Evolutionary conservation across 129 eudicot genomes (phyloP).

Genomic region (Solidago caesia): DNA sequence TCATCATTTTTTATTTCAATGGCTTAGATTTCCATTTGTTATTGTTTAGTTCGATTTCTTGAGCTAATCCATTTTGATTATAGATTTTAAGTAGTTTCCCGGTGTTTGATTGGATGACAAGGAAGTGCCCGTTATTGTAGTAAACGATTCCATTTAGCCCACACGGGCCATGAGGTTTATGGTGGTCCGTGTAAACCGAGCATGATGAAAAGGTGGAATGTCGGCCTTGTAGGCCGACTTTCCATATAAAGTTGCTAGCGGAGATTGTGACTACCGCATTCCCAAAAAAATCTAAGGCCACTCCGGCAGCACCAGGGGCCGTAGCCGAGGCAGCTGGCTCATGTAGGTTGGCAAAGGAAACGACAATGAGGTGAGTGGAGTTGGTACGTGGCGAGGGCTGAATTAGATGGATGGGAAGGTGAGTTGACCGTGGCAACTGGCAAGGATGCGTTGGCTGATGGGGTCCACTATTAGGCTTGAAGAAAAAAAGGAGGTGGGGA

Average conservation of each 20-base stretch:
- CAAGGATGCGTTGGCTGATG: conserved; percentile 6
- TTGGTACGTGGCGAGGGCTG: not conserved
- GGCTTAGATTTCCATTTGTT: conserved; percentile 42
- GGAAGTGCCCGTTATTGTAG: conserved; percentile 29
- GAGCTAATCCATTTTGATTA: conserved; percentile 49
- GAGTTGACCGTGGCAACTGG: conserved; percentile 8
- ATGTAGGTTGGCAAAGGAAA: not conserved
- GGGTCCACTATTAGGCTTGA: conserved; percentile 12
- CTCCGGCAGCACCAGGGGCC: conserved; percentile 11
- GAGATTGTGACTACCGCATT: conserved; percentile 7
- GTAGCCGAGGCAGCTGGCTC: not conserved
- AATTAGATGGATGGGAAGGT: conserved; percentile 5
- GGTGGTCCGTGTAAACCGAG: conserved; percentile 1
- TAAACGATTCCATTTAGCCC: conserved; percentile 11
- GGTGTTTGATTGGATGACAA: conserved; percentile 63
- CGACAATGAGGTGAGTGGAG: conserved; percentile 7
- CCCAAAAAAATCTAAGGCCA: conserved; percentile 15
- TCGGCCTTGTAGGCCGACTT: conserved; percentile 1
- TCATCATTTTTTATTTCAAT: conserved; percentile 40
- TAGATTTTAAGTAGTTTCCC: conserved; percentile 60
- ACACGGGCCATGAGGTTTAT: not conserved
- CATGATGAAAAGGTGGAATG: conserved; percentile 19
- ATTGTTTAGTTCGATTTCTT: conserved; percentile 42
- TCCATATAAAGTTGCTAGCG: conserved; percentile 19
- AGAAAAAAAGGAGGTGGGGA: not conserved